Percentiles rank a stretch among this genome's conserved stretches.
These are phyloP conservation scores for Scutellaria galericulata DNA, from an alignment of 257 asterid species.

Conservation along the genomic window DNA sequence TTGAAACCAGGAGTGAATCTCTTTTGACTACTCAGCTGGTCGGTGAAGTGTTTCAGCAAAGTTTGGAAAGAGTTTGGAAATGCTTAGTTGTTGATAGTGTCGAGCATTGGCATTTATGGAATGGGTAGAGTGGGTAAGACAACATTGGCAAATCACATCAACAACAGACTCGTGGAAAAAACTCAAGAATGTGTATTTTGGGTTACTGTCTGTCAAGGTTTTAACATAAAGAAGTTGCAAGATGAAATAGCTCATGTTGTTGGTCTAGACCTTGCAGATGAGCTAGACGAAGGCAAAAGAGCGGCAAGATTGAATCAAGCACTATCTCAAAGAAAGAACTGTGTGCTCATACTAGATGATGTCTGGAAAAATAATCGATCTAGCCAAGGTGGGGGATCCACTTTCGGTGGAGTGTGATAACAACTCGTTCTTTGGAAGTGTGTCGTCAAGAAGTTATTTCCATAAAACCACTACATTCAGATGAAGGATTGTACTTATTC, in stretches of 20 bases:
- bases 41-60: background rate
- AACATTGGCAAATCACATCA: slow-evolving; percentile 13
- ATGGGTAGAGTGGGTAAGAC: slow-evolving; percentile 28
- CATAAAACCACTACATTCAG: slow-evolving; percentile 19
- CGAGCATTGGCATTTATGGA: slow-evolving; percentile 14
- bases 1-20: background rate
- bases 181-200: slow-evolving; percentile 8
- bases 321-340: background rate
- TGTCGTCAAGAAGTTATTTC: background rate
- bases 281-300: slow-evolving; percentile 13
- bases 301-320: background rate
- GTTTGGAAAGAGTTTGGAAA: background rate
- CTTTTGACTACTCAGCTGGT: background rate
- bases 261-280: slow-evolving; percentile 6
- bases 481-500: slow-evolving; percentile 31
- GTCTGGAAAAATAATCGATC: slow-evolving; percentile 12
- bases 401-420: slow-evolving; percentile 2
- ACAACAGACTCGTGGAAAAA: slow-evolving; percentile 2
- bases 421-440: slow-evolving; percentile 25
- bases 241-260: slow-evolving; percentile 14
- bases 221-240: slow-evolving; percentile 10
- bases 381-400: slow-evolving; percentile 24
- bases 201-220: slow-evolving; percentile 23
- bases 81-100: background rate
- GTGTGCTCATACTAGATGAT: slow-evolving; percentile 31